A percentile compares a stretch with the other conserved stretches of the same genome.
Evolutionary conservation across 148 eudicot genomes (phyloP).

Genomic region (Chenopodium formosanum): DNA sequence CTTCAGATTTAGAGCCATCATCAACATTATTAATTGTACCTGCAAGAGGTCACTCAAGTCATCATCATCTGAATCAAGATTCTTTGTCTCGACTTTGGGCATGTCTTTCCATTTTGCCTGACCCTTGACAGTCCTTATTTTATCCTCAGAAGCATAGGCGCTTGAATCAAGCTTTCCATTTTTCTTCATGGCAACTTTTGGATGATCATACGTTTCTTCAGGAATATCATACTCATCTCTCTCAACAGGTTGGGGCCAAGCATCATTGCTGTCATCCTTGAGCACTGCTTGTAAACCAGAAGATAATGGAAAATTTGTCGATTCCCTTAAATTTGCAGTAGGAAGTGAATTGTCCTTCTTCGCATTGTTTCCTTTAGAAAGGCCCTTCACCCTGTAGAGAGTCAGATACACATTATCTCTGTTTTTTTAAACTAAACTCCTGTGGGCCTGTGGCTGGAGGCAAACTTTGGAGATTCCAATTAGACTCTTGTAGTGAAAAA

Average conservation of each 20-base stretch:
- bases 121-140: constrained; percentile 46
- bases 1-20: not conserved
- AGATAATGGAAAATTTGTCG: constrained; percentile 60
- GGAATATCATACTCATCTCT: constrained; percentile 63
- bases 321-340: constrained; percentile 65
- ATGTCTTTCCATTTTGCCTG: constrained; percentile 66
- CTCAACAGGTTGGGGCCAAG: constrained; percentile 59
- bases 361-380: constrained; percentile 78
- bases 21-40: constrained; percentile 39
- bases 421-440: not conserved
- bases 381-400: constrained; percentile 83
- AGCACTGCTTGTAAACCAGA: constrained; percentile 46
- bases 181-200: constrained; percentile 57
- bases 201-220: constrained; percentile 70
- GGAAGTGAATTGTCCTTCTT: constrained; percentile 63
- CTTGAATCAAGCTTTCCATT: constrained; percentile 56
- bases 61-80: constrained; percentile 59
- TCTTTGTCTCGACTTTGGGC: constrained; percentile 46
- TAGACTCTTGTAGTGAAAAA: not conserved
- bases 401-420: not conserved
- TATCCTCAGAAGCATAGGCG: constrained; percentile 48
- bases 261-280: constrained; percentile 62
- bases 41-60: constrained; percentile 74
- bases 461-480: not conserved
- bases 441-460: not conserved